Conservation (phyloP, 148 eudicot species). For the Nepenthes gracilis region DNA sequence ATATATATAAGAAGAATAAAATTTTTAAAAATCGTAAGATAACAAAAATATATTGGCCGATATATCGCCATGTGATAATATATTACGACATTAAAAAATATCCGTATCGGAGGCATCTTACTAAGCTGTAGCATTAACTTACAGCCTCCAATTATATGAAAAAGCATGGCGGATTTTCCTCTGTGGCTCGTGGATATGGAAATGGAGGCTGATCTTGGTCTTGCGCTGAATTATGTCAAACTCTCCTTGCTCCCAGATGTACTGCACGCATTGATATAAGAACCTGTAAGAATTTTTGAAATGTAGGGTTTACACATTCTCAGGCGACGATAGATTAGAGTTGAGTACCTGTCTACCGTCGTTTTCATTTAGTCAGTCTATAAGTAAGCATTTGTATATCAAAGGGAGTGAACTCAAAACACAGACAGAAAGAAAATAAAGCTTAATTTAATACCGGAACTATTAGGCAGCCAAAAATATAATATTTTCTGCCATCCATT, state of each 20-base stretch:
- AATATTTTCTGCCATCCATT: too few relatives aligned
- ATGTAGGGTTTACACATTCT: neutral
- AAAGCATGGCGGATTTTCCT: conserved; percentile 78
- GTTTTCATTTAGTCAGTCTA: too few relatives aligned
- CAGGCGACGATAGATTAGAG: too few relatives aligned
- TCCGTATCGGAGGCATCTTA: neutral
- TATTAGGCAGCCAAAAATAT: too few relatives aligned
- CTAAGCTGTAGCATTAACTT: conserved; percentile 16
- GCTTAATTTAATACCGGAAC: too few relatives aligned
- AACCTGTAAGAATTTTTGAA: neutral
- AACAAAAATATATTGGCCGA: too few relatives aligned
- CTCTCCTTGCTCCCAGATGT: conserved; percentile 95
- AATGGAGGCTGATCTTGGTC: conserved; percentile 93
- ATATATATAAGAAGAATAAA: neutral
- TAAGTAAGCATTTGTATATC: too few relatives aligned
- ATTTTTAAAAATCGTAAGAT: neutral
- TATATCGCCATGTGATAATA: too few relatives aligned
- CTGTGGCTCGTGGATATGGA: conserved; percentile 54
- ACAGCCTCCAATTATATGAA: conserved; percentile 98
- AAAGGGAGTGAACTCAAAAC: too few relatives aligned
- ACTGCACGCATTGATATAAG: conserved; percentile 23
- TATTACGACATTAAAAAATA: too few relatives aligned
- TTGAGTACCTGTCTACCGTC: too few relatives aligned
- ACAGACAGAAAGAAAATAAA: too few relatives aligned
- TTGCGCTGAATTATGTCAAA: conserved; percentile 78